phyloP scores from a whole-genome alignment of 2,329 filamentous ascomycete genomes.

The Epichloe festucae region DNA sequence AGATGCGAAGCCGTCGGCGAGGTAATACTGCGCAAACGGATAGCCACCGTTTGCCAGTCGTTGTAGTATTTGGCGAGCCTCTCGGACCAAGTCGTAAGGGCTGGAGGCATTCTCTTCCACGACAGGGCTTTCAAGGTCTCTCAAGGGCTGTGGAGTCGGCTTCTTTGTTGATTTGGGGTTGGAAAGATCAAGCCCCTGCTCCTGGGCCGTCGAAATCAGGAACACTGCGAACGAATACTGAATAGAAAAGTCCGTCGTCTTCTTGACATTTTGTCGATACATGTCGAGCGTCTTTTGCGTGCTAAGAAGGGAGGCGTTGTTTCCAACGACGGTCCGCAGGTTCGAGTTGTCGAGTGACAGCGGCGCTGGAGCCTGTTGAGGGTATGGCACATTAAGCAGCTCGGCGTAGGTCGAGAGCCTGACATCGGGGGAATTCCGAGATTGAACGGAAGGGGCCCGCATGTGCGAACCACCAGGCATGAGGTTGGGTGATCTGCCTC shows the following conservation, averaged over 20 bases:
- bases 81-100: slow-evolving; percentile 60
- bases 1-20: slow-evolving; percentile 87
- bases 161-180: slow-evolving; percentile 32
- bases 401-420: slow-evolving; percentile 44
- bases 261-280: slow-evolving; percentile 95
- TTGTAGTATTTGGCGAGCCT: slow-evolving; percentile 82
- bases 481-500: slow-evolving; percentile 47
- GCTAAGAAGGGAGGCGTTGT: slow-evolving; percentile 81
- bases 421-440: slow-evolving; percentile 44
- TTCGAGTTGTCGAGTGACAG: slow-evolving; percentile 67
- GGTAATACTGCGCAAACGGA: slow-evolving; percentile 95
- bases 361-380: slow-evolving; percentile 58
- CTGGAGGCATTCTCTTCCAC: slow-evolving; percentile 34
- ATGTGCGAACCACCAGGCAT: slow-evolving; percentile 28
- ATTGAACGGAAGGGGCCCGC: slow-evolving; percentile 35
- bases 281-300: slow-evolving; percentile 92
- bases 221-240: slow-evolving; percentile 97
- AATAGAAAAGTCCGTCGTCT: slow-evolving; percentile 78
- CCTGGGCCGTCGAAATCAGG: slow-evolving; percentile 78
- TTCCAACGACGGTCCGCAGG: slow-evolving; percentile 66
- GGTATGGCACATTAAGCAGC: slow-evolving; percentile 58
- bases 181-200: slow-evolving; percentile 48
- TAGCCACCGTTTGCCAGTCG: slow-evolving; percentile 77
- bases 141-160: slow-evolving; percentile 29
- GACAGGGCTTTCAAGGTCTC: slow-evolving; percentile 34